phyloP scores from a whole-genome alignment of 805 yeast species.

The Blastobotrys muscicola region DNA sequence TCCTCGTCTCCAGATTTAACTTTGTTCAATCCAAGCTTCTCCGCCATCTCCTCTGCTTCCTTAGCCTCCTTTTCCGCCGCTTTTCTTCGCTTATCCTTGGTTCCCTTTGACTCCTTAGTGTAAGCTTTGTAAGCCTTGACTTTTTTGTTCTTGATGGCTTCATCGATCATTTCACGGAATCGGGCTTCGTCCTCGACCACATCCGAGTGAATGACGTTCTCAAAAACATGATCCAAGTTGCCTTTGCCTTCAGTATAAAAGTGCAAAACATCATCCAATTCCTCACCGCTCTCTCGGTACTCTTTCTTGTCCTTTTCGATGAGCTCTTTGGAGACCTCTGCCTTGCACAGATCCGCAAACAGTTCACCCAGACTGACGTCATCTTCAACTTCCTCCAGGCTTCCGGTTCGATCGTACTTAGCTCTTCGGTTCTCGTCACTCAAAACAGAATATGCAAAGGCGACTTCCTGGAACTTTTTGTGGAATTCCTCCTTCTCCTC shows the following conservation, averaged over 20 bases:
- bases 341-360: slow-evolving; percentile 27
- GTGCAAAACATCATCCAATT: slow-evolving; percentile 47
- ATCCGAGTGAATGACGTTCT: slow-evolving; percentile 69
- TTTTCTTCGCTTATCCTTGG: slow-evolving; percentile 39
- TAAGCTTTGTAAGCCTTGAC: slow-evolving; percentile 37
- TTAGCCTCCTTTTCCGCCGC: slow-evolving; percentile 32
- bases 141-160: slow-evolving; percentile 32
- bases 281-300: slow-evolving; percentile 44
- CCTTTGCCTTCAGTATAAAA: slow-evolving; percentile 53
- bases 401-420: slow-evolving; percentile 64
- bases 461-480: slow-evolving; percentile 53
- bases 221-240: slow-evolving; percentile 60
- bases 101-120: slow-evolving; percentile 31
- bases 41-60: slow-evolving; percentile 49
- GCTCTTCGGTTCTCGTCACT: slow-evolving; percentile 47
- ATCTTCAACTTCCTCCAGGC: slow-evolving; percentile 35
- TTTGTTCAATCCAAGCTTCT: slow-evolving; percentile 41
- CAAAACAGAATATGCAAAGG: slow-evolving; percentile 64
- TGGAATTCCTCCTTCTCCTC: slow-evolving; percentile 30
- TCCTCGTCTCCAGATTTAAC: slow-evolving; percentile 26
- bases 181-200: slow-evolving; percentile 54
- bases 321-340: slow-evolving; percentile 31
- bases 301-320: slow-evolving; percentile 58
- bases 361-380: slow-evolving; percentile 30
- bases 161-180: slow-evolving; percentile 42